phyloP scores from a whole-genome alignment of 2,329 filamentous ascomycete species.

The Parastagonospora nodorum region DNA sequence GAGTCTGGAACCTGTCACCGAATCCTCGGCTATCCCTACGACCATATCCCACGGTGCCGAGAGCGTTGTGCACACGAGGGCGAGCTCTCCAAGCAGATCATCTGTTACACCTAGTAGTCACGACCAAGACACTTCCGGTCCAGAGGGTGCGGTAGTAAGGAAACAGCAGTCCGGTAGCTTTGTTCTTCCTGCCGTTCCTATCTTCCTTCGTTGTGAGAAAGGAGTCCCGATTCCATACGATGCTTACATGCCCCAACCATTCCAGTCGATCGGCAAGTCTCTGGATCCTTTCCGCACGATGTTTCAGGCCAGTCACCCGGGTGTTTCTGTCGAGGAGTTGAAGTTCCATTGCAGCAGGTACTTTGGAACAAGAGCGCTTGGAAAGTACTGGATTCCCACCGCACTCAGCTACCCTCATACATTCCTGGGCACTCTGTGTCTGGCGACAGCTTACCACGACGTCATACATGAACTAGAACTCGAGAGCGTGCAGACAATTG shows the following conservation, averaged over 20 bases:
- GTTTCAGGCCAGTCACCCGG: slow-evolving; percentile 34
- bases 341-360: slow-evolving; percentile 42
- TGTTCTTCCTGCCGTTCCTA: slow-evolving; percentile 23
- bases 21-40: slow-evolving; percentile 3
- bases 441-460: slow-evolving; percentile 42
- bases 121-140: slow-evolving; percentile 1
- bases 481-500: slow-evolving; percentile 38
- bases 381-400: slow-evolving; percentile 41
- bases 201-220: slow-evolving; percentile 24
- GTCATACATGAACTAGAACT: slow-evolving; percentile 24
- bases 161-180: slow-evolving; percentile 12
- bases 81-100: slow-evolving; percentile 9
- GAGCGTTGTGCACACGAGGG: slow-evolving; percentile 2
- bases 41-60: slow-evolving; percentile 3
- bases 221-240: slow-evolving; percentile 27
- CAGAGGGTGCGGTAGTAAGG: slow-evolving; percentile 11
- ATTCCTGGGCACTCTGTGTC: slow-evolving; percentile 45
- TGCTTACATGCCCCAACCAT: slow-evolving; percentile 10
- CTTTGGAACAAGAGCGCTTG: slow-evolving; percentile 43
- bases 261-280: slow-evolving; percentile 36
- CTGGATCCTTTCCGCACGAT: slow-evolving; percentile 45
- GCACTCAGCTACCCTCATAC: slow-evolving; percentile 40
- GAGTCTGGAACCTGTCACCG: slow-evolving; percentile 14
- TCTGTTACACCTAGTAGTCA: slow-evolving; percentile 2
- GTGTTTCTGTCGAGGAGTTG: slow-evolving; percentile 38